Conservation (phyloP, 306 rosid genomes). For the Cucumis melo region DNA sequence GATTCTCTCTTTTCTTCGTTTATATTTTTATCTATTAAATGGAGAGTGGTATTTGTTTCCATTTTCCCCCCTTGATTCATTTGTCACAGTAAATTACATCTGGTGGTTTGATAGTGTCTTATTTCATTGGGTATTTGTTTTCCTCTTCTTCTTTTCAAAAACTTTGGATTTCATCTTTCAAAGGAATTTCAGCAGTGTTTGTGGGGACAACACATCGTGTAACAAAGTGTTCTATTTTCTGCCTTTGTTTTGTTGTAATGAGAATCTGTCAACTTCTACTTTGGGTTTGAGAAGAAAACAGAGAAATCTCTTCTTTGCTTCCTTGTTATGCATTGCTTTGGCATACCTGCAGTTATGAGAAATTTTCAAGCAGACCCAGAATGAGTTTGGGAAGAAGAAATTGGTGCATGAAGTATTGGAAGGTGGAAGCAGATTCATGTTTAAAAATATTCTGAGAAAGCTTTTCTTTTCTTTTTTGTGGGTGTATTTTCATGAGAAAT, state of each 20-base stretch:
- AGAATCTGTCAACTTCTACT: not conserved
- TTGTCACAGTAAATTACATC: constrained; percentile 21
- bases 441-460: not conserved
- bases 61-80: constrained; percentile 26
- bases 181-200: constrained; percentile 14
- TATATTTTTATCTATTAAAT: constrained; percentile 14
- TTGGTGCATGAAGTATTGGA: not conserved
- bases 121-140: constrained; percentile 14
- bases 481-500: not conserved
- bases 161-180: not conserved
- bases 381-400: not conserved
- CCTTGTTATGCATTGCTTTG: not conserved
- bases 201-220: constrained; percentile 18
- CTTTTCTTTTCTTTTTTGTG: not conserved
- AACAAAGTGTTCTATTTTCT: not conserved
- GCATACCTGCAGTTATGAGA: not conserved
- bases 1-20: constrained; percentile 6
- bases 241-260: not conserved
- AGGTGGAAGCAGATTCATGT: not conserved
- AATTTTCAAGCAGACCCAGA: not conserved
- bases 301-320: not conserved
- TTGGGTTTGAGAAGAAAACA: not conserved
- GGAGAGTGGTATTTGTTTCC: constrained; percentile 22
- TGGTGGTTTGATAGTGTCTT: constrained; percentile 16
- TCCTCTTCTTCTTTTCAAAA: constrained; percentile 1